These are phyloP conservation scores for Fragaria vesca DNA, from an alignment of 306 rosid species.

Conservation along the genomic window DNA sequence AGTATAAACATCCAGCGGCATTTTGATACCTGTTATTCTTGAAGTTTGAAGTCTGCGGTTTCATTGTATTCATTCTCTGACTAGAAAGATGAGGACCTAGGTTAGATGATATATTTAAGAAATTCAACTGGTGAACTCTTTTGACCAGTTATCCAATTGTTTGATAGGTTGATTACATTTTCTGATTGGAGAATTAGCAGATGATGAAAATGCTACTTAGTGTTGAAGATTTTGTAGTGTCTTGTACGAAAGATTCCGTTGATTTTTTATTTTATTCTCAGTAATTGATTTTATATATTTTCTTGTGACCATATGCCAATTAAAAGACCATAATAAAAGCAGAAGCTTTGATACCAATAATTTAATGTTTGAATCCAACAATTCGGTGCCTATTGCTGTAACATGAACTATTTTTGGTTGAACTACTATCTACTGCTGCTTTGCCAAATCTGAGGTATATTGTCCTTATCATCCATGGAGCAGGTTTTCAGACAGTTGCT, in stretches of 20 bases:
- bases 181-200: not conserved
- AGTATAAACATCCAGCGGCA: not conserved
- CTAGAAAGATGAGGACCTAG: not conserved
- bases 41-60: not conserved
- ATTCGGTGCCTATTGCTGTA: constrained; percentile 23
- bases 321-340: not conserved
- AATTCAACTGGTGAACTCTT: not conserved
- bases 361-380: constrained; percentile 11
- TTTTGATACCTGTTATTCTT: not conserved
- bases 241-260: not conserved
- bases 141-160: constrained; percentile 1
- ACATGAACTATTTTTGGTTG: constrained; percentile 34
- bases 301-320: not conserved
- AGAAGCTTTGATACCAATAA: not conserved
- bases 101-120: not conserved
- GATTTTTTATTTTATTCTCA: not conserved
- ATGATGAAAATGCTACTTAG: not conserved
- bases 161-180: not conserved
- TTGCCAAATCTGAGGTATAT: constrained; percentile 79
- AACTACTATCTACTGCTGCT: constrained; percentile 36
- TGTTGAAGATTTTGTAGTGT: not conserved
- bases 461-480: constrained; percentile 91
- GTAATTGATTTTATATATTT: not conserved
- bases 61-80: not conserved
- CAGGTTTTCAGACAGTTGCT: constrained; percentile 99